phyloP scores from a whole-genome alignment of 1,284 basidiomycete species.

The Puccinia horiana region DNA sequence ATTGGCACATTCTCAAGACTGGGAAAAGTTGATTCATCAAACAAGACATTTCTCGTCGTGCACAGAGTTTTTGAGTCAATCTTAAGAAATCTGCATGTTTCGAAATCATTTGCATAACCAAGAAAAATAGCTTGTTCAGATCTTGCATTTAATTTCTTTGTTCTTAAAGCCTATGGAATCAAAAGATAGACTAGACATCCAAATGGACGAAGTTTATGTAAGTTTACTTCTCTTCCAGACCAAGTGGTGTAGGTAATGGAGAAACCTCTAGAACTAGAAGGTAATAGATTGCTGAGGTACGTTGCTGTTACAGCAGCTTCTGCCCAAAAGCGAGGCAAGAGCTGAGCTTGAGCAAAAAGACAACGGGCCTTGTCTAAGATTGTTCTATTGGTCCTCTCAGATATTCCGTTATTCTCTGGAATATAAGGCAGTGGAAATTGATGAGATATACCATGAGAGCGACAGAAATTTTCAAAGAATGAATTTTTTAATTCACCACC shows the following conservation, averaged over 20 bases:
- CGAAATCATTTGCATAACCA: neutral
- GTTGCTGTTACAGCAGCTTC: neutral
- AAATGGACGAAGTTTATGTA: conserved; percentile 1
- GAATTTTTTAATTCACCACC: neutral
- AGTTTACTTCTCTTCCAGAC: neutral
- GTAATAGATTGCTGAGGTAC: conserved; percentile 4
- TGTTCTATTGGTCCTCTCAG: conserved; percentile 56
- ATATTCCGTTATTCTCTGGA: conserved; percentile 57
- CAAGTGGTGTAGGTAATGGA: neutral
- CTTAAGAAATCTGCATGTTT: neutral
- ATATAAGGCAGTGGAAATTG: conserved; percentile 58
- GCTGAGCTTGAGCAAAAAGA: no score
- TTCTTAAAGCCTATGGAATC: neutral
- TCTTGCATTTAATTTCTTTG: neutral
- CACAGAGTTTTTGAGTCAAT: neutral
- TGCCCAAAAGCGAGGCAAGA: conserved; percentile 7
- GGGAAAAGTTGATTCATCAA: neutral
- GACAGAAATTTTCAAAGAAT: conserved; percentile 14
- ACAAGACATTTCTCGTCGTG: neutral
- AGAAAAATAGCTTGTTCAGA: neutral
- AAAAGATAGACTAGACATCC: neutral
- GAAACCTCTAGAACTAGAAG: conserved; percentile 1
- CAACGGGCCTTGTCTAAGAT: conserved; percentile 54
- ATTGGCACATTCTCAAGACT: neutral
- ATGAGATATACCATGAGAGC: neutral